phyloP scores from a whole-genome alignment of 78 protist genomes.

The Mastigamoeba balamuthi region DNA sequence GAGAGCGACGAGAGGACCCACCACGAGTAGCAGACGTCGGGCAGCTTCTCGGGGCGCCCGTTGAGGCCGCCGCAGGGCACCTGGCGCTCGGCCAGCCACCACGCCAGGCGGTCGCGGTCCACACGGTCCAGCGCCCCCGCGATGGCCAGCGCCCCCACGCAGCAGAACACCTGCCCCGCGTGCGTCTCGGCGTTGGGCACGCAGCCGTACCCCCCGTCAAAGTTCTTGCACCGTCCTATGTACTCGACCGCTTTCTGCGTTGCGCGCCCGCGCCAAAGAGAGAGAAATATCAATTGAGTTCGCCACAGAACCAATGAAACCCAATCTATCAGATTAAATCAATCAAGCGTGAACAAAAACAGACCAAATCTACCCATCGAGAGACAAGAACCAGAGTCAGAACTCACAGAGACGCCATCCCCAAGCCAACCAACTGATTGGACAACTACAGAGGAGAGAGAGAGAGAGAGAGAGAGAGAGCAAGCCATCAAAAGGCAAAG shows the following conservation, averaged over 20 bases:
- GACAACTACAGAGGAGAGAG: too few relatives aligned
- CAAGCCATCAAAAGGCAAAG: too few relatives aligned
- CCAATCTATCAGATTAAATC: too few relatives aligned
- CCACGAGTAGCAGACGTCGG: conserved; percentile 98
- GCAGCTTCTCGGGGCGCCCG: conserved; percentile 98
- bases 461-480: too few relatives aligned
- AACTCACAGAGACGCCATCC: background rate
- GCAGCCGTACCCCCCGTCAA: conserved; percentile 95
- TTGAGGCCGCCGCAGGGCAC: conserved; percentile 94
- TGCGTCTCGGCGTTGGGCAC: conserved; percentile 96
- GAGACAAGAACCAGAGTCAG: too few relatives aligned
- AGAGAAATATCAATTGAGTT: too few relatives aligned
- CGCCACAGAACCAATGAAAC: too few relatives aligned
- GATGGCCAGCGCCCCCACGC: conserved; percentile 93
- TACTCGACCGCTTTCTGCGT: conserved; percentile 55
- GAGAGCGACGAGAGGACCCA: conserved; percentile 93
- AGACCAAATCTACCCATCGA: too few relatives aligned
- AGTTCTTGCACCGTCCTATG: conserved; percentile 73
- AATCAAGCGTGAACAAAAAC: too few relatives aligned
- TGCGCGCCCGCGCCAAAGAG: too few relatives aligned
- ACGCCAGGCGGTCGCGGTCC: conserved; percentile 71
- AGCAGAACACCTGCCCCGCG: conserved; percentile 95
- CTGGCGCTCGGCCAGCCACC: conserved; percentile 99
- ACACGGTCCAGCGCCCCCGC: conserved; percentile 46
- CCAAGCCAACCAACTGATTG: too few relatives aligned